Conservation (phyloP, 495 filamentous ascomycete species). For the Neurospora tetrasperma region DNA sequence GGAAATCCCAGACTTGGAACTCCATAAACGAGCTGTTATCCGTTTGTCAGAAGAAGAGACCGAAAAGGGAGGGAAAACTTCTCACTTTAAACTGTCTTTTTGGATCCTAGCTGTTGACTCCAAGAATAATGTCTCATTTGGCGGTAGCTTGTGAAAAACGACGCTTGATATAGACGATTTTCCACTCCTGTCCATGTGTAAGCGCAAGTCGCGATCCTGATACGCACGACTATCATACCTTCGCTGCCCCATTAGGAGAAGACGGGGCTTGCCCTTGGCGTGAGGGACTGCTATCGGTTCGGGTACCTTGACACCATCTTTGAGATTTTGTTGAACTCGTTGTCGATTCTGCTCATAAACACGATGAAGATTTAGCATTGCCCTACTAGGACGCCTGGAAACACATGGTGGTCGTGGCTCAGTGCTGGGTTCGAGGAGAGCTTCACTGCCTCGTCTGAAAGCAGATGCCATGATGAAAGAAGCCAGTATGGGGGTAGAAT, state of each 20-base stretch:
- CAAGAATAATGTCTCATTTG: conserved; percentile 86
- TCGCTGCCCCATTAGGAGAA: conserved; percentile 91
- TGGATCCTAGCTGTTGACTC: conserved; percentile 89
- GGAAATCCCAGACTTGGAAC: conserved; percentile 96
- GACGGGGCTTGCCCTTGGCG: conserved; percentile 61
- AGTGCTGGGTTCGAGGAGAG: conserved; percentile 11
- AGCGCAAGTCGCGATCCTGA: conserved; percentile 6
- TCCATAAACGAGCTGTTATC: conserved; percentile 84
- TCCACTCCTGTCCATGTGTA: conserved; percentile 58
- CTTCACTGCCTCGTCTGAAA: conserved; percentile 3
- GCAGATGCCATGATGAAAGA: conserved; percentile 25
- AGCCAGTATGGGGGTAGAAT: background rate
- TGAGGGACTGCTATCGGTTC: conserved; percentile 31
- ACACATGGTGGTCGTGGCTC: conserved; percentile 14
- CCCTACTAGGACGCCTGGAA: conserved; percentile 31
- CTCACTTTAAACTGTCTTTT: conserved; percentile 82
- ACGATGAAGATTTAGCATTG: conserved; percentile 45
- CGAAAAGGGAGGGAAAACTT: background rate
- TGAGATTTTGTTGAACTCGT: conserved; percentile 27
- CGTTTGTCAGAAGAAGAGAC: conserved; percentile 8
- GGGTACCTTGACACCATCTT: conserved; percentile 26
- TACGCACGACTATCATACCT: conserved; percentile 45
- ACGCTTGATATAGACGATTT: conserved; percentile 97
- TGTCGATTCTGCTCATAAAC: conserved; percentile 46
- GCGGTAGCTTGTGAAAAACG: conserved; percentile 94